phyloP scores from a whole-genome alignment of 257 asterid genomes.

The Handroanthus guayacan region DNA sequence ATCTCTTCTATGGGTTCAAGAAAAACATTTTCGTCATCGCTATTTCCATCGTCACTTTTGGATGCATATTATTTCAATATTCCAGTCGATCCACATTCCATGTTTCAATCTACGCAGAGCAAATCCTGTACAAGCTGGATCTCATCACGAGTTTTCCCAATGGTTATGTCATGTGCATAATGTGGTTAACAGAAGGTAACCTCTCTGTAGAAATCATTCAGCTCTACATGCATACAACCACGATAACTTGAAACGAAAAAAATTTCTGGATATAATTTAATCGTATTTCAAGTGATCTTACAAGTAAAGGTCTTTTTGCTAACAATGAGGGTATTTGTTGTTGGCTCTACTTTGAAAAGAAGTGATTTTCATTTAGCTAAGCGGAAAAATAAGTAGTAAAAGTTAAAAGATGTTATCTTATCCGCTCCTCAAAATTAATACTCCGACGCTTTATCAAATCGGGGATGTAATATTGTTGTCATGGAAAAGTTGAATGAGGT shows the following conservation, averaged over 20 bases:
- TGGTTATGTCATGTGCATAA: slow-evolving; percentile 93
- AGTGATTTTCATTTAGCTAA: too few species aligned
- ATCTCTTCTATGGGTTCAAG: background rate
- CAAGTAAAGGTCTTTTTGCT: background rate
- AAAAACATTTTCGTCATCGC: background rate
- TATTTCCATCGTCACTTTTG: background rate
- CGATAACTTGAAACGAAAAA: too few species aligned
- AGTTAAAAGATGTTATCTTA: too few species aligned
- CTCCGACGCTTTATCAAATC: too few species aligned
- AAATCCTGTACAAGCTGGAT: slow-evolving; percentile 81
- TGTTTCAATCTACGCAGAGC: slow-evolving; percentile 53
- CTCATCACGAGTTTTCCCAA: slow-evolving; percentile 80
- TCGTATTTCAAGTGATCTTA: background rate
- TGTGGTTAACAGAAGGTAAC: slow-evolving; percentile 93
- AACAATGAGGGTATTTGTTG: background rate
- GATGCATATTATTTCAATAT: background rate
- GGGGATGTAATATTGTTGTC: too few species aligned
- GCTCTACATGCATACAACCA: background rate
- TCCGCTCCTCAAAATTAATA: too few species aligned
- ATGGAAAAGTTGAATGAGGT: too few species aligned
- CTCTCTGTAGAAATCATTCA: background rate
- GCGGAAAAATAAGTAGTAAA: too few species aligned
- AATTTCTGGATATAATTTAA: background rate
- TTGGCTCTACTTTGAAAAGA: too few species aligned
- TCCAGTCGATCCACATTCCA: background rate